Evolutionary conservation across 2,329 filamentous ascomycete genomes (phyloP).

Genomic region (Fusarium begoniae): DNA sequence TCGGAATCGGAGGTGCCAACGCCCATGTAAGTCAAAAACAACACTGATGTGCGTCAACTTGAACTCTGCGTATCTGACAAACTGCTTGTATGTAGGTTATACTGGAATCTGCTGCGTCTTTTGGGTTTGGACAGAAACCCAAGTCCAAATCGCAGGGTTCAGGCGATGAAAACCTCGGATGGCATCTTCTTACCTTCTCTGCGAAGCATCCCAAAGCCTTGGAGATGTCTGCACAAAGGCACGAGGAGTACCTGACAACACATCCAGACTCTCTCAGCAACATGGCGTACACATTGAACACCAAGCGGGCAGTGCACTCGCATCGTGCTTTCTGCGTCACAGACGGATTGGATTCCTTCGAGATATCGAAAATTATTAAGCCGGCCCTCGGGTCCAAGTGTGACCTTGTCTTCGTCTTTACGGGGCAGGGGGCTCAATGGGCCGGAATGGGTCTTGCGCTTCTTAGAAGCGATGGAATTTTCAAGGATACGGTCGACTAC

Average conservation of each 20-base stretch:
- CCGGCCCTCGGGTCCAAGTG: neutral
- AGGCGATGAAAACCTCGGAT: neutral
- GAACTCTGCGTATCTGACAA: neutral
- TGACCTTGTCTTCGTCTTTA: constrained; percentile 6
- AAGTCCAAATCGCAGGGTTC: neutral
- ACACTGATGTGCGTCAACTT: neutral
- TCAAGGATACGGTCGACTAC: neutral
- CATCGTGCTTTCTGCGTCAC: constrained; percentile 7
- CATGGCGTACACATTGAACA: constrained; percentile 3
- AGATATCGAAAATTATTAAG: constrained; percentile 1
- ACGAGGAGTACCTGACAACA: constrained; percentile 1
- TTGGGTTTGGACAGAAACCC: neutral
- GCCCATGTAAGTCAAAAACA: neutral
- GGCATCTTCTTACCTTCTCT: constrained; percentile 3
- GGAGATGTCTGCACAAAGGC: neutral
- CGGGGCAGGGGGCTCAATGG: constrained; percentile 4
- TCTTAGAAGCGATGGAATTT: constrained; percentile 3
- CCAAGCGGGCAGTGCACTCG: neutral
- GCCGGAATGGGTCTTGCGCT: neutral
- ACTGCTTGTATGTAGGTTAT: constrained; percentile 2
- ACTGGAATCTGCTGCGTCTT: constrained; percentile 8
- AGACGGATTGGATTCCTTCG: constrained; percentile 6
- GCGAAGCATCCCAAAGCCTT: constrained; percentile 3
- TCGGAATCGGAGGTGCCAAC: constrained; percentile 6
- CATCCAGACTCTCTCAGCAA: constrained; percentile 2